These are phyloP conservation scores for Phtheirospermum japonicum DNA, from an alignment of 257 asterid genomes.

Conservation along the genomic window DNA sequence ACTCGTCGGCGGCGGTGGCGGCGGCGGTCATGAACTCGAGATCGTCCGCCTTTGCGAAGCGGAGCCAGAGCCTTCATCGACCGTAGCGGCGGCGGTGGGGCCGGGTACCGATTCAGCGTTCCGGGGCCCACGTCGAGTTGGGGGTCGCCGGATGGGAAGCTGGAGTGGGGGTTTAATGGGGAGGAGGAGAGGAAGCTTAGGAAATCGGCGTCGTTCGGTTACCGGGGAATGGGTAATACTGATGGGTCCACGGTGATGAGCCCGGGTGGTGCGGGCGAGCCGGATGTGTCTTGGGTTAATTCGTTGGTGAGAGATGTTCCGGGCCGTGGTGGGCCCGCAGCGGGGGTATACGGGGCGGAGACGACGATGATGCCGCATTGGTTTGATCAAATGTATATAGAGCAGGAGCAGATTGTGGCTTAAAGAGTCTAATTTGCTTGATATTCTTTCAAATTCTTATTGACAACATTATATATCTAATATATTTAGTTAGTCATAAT, in stretches of 20 bases:
- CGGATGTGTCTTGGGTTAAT: conserved; percentile 84
- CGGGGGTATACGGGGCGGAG: background rate
- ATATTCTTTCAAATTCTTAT: conserved; percentile 48
- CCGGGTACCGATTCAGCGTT: background rate
- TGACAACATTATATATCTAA: conserved; percentile 15
- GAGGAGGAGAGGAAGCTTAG: conserved; percentile 71
- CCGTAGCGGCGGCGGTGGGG: conserved; percentile 40
- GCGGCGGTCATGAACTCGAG: conserved; percentile 86
- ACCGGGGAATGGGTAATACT: background rate
- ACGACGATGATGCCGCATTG: conserved; percentile 48
- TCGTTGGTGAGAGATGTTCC: conserved; percentile 69
- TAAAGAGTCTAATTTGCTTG: conserved; percentile 22
- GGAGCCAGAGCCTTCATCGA: conserved; percentile 91
- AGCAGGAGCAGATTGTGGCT: conserved; percentile 89
- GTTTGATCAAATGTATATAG: conserved; percentile 89
- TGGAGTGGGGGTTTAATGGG: conserved; percentile 87
- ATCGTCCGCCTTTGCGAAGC: conserved; percentile 62
- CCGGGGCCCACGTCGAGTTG: conserved; percentile 51
- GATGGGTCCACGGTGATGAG: conserved; percentile 19
- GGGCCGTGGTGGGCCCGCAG: conserved; percentile 22
- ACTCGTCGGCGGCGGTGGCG: conserved; percentile 85
- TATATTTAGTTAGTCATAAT: background rate
- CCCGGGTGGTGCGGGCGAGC: conserved; percentile 54
- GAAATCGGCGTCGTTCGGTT: conserved; percentile 61
- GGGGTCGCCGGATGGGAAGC: conserved; percentile 78